Evolutionary conservation across 345 rosid genomes (phyloP).

Genomic region (Excoecaria cochinchinensis): DNA sequence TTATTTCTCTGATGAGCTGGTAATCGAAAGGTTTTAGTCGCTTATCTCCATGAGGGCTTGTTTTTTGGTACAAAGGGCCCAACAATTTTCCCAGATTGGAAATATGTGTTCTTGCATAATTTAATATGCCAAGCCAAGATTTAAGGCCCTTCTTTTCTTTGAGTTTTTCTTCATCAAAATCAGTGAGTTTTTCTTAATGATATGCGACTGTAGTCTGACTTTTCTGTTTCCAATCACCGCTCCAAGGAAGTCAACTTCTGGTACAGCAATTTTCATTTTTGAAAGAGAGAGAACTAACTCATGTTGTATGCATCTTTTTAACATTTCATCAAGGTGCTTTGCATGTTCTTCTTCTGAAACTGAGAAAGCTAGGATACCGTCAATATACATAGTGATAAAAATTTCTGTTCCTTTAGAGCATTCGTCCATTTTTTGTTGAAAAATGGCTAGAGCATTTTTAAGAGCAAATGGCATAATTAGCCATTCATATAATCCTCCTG

Average conservation of each 20-base stretch:
- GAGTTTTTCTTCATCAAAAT: fast-evolving
- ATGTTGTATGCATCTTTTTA: not conserved
- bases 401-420: not conserved
- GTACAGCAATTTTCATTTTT: not conserved
- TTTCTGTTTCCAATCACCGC: not conserved
- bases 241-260: not conserved
- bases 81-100: not conserved
- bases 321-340: not conserved
- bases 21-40: not conserved
- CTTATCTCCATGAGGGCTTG: not conserved
- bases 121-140: not conserved
- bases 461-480: not conserved
- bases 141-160: not conserved
- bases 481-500: not conserved
- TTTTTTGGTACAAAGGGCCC: not conserved
- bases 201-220: not conserved
- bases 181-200: not conserved
- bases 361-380: not conserved
- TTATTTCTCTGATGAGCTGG: not conserved
- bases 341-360: not conserved
- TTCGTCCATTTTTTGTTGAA: not conserved
- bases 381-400: not conserved
- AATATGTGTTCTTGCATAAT: not conserved
- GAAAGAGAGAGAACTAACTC: not conserved
- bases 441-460: not conserved